Percentiles rank a stretch among this genome's conserved stretches.
Evolutionary conservation across 371 early-diverging fungal species (phyloP).

Genomic region (Gilbertella persicaria): DNA sequence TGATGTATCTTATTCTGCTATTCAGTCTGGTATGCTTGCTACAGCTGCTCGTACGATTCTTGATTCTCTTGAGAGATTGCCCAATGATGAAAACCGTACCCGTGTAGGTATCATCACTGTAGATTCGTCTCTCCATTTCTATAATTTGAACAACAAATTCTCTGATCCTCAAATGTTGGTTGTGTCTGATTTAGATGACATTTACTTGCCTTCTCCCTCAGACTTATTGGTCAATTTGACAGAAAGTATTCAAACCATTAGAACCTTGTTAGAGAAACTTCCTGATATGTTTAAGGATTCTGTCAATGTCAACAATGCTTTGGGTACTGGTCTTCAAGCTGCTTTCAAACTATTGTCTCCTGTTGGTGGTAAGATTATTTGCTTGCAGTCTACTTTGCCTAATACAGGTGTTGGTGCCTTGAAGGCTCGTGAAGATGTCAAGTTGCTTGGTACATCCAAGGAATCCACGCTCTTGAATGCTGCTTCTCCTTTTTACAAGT

Average conservation of each 20-base stretch:
- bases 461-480: slow-evolving; percentile 87
- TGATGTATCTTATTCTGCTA: slow-evolving; percentile 88
- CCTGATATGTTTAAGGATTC: slow-evolving; percentile 86
- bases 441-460: slow-evolving; percentile 82
- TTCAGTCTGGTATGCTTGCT: slow-evolving; percentile 76
- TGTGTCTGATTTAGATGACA: slow-evolving; percentile 88
- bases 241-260: slow-evolving; percentile 70
- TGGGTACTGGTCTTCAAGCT: slow-evolving; percentile 87
- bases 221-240: slow-evolving; percentile 86
- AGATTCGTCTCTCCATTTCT: slow-evolving; percentile 89
- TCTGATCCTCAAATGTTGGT: slow-evolving; percentile 93
- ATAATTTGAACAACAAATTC: slow-evolving; percentile 65
- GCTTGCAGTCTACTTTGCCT: slow-evolving; percentile 82
- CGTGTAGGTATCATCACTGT: slow-evolving; percentile 90
- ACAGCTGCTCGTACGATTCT: slow-evolving; percentile 81
- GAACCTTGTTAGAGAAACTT: slow-evolving; percentile 72
- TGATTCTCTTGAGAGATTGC: slow-evolving; percentile 83
- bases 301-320: slow-evolving; percentile 71
- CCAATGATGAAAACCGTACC: slow-evolving; percentile 87
- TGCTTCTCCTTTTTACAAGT: slow-evolving; percentile 89
- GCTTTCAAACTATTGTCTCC: slow-evolving; percentile 81
- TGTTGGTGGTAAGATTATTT: slow-evolving; percentile 91
- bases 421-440: slow-evolving; percentile 85
- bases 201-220: slow-evolving; percentile 83
- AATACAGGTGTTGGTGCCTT: slow-evolving; percentile 81